Conservation (phyloP, 192 early-diverging fungal species). For the Umbelopsis ramanniana region DNA sequence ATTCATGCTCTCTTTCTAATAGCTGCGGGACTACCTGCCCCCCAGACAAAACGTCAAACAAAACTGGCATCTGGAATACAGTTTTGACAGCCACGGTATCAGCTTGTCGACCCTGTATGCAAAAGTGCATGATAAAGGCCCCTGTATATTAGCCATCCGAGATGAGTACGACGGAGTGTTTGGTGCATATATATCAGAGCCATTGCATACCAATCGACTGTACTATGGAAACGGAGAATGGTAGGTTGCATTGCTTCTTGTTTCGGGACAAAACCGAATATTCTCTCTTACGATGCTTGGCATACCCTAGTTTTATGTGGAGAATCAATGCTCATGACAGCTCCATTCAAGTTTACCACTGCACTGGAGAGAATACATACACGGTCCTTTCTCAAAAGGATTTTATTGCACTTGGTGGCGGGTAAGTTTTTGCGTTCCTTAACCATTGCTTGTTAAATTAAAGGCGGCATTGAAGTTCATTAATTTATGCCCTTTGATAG, state of each 20-base stretch:
- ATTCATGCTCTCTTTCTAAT: background rate
- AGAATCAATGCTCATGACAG: conserved; percentile 48
- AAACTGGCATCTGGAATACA: conserved; percentile 85
- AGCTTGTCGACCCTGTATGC: conserved; percentile 82
- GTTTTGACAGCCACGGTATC: conserved; percentile 91
- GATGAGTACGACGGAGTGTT: conserved; percentile 69
- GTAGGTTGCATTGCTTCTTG: conserved; percentile 43
- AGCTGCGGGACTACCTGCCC: conserved; percentile 58
- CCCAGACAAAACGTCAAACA: conserved; percentile 71
- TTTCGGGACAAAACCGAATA: background rate
- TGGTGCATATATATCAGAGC: conserved; percentile 76
- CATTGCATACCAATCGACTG: conserved; percentile 56
- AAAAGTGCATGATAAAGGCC: conserved; percentile 61
- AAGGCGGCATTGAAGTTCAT: no score
- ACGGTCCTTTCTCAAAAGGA: conserved; percentile 70
- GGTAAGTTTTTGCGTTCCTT: conserved; percentile 36
- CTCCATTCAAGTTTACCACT: conserved; percentile 56
- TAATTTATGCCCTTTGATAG: conserved; percentile 25
- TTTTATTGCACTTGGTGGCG: conserved; percentile 79
- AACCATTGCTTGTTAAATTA: no score
- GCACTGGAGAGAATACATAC: conserved; percentile 79
- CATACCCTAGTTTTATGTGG: conserved; percentile 68
- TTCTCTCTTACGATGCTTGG: no score
- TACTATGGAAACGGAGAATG: conserved; percentile 85
- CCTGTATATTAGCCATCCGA: conserved; percentile 68